Conservation (phyloP, 2,329 filamentous ascomycete species). For the Cryphonectria nitschkei region DNA sequence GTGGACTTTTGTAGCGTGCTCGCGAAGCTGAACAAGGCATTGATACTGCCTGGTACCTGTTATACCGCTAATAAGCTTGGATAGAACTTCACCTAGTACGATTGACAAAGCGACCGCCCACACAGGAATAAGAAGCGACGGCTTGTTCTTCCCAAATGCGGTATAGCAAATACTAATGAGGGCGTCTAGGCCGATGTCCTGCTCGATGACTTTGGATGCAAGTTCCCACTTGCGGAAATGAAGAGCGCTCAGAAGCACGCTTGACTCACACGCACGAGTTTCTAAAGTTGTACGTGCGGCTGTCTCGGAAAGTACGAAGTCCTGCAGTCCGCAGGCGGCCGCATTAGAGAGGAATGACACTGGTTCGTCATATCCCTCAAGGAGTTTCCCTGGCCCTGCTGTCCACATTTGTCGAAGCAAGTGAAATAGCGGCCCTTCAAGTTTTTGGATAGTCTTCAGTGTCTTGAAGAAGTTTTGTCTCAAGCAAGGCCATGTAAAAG, state of each 20-base stretch:
- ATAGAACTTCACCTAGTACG: background rate
- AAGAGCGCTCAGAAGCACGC: background rate
- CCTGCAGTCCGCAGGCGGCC: background rate
- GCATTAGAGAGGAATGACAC: background rate
- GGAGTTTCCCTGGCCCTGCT: too few species aligned
- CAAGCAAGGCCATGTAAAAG: too few species aligned
- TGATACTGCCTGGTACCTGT: background rate
- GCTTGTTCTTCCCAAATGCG: too few species aligned
- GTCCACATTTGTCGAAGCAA: background rate
- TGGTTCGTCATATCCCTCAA: background rate
- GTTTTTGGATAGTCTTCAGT: background rate
- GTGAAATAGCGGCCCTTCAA: background rate
- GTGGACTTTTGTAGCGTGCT: background rate
- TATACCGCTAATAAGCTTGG: too few species aligned
- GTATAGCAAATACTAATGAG: background rate
- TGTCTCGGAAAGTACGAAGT: background rate
- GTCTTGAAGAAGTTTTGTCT: background rate
- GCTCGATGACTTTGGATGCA: background rate
- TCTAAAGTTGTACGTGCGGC: background rate
- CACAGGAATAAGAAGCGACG: background rate
- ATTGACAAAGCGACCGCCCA: background rate
- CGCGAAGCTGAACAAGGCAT: background rate
- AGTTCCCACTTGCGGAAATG: background rate
- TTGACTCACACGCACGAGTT: background rate
- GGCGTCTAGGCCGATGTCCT: background rate